Evolutionary conservation across 2,329 filamentous ascomycete species (phyloP).

Genomic region (Phoma sp.): DNA sequence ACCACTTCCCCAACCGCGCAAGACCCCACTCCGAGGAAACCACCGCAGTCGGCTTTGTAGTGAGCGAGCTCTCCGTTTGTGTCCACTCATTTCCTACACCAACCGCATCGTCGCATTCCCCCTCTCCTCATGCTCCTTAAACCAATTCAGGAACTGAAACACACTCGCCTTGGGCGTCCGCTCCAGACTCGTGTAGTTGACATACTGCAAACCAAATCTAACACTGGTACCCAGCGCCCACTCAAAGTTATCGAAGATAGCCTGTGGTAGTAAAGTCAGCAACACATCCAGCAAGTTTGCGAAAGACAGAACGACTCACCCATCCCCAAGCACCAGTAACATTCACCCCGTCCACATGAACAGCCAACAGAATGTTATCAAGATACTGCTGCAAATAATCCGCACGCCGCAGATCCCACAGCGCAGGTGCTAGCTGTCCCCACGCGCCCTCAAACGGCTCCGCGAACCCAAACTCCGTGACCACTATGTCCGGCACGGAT

Average conservation of each 20-base stretch:
- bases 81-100: neutral
- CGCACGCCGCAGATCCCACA: constrained; percentile 51
- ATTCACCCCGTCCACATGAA: constrained; percentile 49
- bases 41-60: no score
- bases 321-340: constrained; percentile 53
- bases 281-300: neutral
- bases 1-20: no score
- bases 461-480: constrained; percentile 52
- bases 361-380: constrained; percentile 50
- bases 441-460: constrained; percentile 51
- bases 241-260: constrained; percentile 53
- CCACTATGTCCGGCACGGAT: constrained; percentile 49
- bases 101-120: constrained; percentile 38
- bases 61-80: no score
- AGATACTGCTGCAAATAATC: constrained; percentile 53
- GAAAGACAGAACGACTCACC: constrained; percentile 17
- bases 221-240: constrained; percentile 48
- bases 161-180: constrained; percentile 52
- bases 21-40: no score
- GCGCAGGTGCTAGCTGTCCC: constrained; percentile 36
- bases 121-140: constrained; percentile 40
- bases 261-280: constrained; percentile 2
- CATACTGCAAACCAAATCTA: constrained; percentile 53
- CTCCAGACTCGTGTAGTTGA: constrained; percentile 51
- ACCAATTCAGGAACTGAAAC: constrained; percentile 54